phyloP scores from a whole-genome alignment of 495 filamentous ascomycete species.

The Usnea hakonensis region DNA sequence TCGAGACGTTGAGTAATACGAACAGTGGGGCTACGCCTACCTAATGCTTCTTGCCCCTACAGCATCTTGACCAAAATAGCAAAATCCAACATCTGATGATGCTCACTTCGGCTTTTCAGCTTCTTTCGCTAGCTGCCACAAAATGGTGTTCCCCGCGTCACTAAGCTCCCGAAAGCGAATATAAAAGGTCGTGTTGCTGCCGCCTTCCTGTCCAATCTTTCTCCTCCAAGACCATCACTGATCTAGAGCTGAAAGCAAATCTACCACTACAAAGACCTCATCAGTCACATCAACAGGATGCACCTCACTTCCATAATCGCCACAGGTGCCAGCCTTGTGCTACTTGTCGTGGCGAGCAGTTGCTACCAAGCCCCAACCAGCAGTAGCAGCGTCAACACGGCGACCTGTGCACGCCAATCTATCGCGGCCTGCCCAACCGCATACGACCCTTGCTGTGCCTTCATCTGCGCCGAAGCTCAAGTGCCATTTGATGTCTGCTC shows the following conservation, averaged over 20 bases:
- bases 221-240: background rate
- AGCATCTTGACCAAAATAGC: background rate
- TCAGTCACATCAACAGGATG: background rate
- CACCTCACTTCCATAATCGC: background rate
- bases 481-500: conserved; percentile 19
- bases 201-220: background rate
- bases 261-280: background rate
- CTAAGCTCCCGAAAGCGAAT: background rate
- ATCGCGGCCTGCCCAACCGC: conserved; percentile 13
- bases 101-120: background rate
- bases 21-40: too few relatives aligned
- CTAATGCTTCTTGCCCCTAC: too few relatives aligned
- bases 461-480: conserved; percentile 20
- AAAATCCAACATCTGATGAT: background rate
- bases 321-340: background rate
- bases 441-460: conserved; percentile 17
- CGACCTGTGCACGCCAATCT: conserved; percentile 5
- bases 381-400: background rate
- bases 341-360: background rate
- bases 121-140: background rate
- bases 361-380: background rate
- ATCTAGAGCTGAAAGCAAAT: background rate
- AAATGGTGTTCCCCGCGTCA: background rate
- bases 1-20: too few relatives aligned
- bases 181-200: background rate